Evolutionary conservation across 345 rosid species (phyloP).

Genomic region (Pistacia vera): DNA sequence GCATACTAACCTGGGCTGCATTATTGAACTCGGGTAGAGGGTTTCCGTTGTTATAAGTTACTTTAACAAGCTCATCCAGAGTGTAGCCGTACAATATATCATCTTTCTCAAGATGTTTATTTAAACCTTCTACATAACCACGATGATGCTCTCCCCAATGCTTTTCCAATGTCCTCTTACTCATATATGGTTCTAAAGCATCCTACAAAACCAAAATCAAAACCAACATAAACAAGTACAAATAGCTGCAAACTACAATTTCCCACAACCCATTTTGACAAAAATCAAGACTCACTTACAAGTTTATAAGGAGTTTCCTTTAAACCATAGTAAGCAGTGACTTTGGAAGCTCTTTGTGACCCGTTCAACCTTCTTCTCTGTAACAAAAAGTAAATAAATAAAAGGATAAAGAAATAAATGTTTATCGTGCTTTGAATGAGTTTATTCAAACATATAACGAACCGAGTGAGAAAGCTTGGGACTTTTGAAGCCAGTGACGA

Average conservation of each 20-base stretch:
- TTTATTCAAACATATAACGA: not conserved
- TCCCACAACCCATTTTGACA: not conserved
- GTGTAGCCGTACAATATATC: conserved; percentile 76
- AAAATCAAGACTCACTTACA: conserved; percentile 41
- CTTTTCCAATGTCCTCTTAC: conserved; percentile 62
- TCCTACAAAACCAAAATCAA: conserved; percentile 41
- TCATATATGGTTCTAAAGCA: conserved; percentile 92
- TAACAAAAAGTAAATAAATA: conserved; percentile 1
- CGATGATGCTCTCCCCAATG: conserved; percentile 86
- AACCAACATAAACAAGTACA: not conserved
- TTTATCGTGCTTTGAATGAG: too few relatives aligned
- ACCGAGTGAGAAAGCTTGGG: conserved; percentile 24
- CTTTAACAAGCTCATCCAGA: conserved; percentile 83
- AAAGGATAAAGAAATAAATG: not conserved
- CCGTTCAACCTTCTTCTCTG: conserved; percentile 35
- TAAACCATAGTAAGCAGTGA: conserved; percentile 73
- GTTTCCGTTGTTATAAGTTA: conserved; percentile 79
- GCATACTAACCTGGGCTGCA: conserved; percentile 67
- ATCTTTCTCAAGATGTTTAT: conserved; percentile 62
- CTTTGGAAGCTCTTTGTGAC: conserved; percentile 41
- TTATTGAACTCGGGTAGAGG: conserved; percentile 84
- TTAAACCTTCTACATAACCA: conserved; percentile 66
- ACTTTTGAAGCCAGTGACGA: conserved; percentile 4
- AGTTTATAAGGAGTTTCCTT: conserved; percentile 89
- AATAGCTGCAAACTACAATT: not conserved